These are phyloP conservation scores for Xerocomus nothofagi DNA, from an alignment of 1,284 basidiomycete species.

Conservation along the genomic window DNA sequence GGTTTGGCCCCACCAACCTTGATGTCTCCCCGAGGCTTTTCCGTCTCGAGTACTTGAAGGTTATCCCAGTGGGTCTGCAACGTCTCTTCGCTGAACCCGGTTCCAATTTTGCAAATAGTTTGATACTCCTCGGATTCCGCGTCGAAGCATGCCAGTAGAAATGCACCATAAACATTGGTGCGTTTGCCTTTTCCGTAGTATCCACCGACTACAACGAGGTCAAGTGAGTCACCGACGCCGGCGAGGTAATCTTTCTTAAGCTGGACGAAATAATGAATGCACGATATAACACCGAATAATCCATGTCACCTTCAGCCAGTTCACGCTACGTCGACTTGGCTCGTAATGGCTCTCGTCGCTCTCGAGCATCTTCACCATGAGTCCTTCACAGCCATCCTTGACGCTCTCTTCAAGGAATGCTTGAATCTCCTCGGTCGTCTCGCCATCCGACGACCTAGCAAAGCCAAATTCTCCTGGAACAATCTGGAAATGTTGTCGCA, in stretches of 20 bases:
- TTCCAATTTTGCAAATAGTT: slow-evolving; percentile 98
- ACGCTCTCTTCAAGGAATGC: slow-evolving; percentile 94
- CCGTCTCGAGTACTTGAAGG: slow-evolving; percentile 76
- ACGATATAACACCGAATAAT: background rate
- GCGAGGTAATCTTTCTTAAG: slow-evolving; percentile 97
- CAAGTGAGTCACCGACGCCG: slow-evolving; percentile 97
- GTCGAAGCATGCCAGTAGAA: slow-evolving; percentile 94
- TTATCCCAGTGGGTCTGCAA: slow-evolving; percentile 82
- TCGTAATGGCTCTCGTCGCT: slow-evolving; percentile 92
- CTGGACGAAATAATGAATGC: slow-evolving; percentile 41
- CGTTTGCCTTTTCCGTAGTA: slow-evolving; percentile 99
- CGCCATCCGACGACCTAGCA: slow-evolving; percentile 87
- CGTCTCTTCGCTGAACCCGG: slow-evolving; percentile 94
- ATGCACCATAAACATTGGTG: slow-evolving; percentile 94
- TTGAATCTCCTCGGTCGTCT: slow-evolving; percentile 93
- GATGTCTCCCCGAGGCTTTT: slow-evolving; percentile 71
- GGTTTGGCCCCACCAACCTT: slow-evolving; percentile 91
- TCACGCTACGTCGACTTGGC: slow-evolving; percentile 91
- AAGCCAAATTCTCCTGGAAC: slow-evolving; percentile 93
- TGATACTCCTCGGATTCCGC: slow-evolving; percentile 89
- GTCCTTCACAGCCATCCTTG: slow-evolving; percentile 96
- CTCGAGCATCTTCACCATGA: slow-evolving; percentile 99
- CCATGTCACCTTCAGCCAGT: slow-evolving; percentile 89
- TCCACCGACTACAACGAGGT: slow-evolving; percentile 94
- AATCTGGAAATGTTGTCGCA: slow-evolving; percentile 78